These are phyloP conservation scores for Typha latifolia DNA, from an alignment of 176 grass and related monocot genomes.

Conservation along the genomic window DNA sequence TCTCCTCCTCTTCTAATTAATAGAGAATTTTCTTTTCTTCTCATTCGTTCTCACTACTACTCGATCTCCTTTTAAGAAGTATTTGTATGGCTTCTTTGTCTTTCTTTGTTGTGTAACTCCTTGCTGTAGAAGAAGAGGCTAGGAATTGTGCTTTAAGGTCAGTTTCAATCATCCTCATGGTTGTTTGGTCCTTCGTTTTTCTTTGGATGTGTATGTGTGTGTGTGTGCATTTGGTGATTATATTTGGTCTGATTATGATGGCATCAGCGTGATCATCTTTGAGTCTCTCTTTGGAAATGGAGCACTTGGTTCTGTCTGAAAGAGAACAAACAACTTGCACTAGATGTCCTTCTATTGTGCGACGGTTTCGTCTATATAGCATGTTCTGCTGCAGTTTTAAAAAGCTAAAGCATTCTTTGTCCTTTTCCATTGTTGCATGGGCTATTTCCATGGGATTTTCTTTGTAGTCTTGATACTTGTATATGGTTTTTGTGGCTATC, in stretches of 20 bases:
- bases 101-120: too few species aligned
- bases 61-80: background rate
- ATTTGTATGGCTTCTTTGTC: background rate
- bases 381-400: background rate
- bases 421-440: too few species aligned
- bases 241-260: background rate
- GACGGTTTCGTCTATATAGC: background rate
- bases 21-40: background rate
- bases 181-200: background rate
- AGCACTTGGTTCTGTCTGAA: background rate
- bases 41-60: background rate
- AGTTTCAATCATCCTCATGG: background rate
- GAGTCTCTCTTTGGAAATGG: too few species aligned
- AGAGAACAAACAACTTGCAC: too few species aligned
- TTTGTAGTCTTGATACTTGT: too few species aligned
- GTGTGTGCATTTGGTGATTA: too few species aligned
- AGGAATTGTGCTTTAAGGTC: background rate
- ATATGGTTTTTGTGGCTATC: too few species aligned
- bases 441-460: too few species aligned
- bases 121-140: background rate
- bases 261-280: background rate
- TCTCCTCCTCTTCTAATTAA: conserved; percentile 11
- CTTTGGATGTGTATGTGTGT: background rate
- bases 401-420: too few species aligned
- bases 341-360: background rate